These are phyloP conservation scores for Penicillium chermesinum DNA, from an alignment of 495 filamentous ascomycete species.

Conservation along the genomic window DNA sequence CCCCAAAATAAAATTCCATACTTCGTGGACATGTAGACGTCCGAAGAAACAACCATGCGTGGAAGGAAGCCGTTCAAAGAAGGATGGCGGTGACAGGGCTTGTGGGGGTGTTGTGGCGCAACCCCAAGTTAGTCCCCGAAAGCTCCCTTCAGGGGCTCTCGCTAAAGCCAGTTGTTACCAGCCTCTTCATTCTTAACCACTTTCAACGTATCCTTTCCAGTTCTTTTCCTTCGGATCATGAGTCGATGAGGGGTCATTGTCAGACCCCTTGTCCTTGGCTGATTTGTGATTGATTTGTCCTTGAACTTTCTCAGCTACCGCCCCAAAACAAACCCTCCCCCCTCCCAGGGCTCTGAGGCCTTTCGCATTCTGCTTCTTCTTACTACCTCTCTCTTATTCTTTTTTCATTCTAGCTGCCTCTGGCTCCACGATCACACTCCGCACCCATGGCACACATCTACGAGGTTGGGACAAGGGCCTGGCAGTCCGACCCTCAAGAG, in stretches of 20 bases:
- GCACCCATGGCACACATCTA: conserved; percentile 84
- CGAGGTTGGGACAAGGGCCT: conserved; percentile 95
- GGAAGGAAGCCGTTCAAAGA: background rate
- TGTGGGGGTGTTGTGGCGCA: conserved; percentile 37
- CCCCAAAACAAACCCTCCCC: conserved; percentile 1
- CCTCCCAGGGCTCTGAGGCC: conserved; percentile 2
- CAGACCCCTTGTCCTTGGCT: conserved; percentile 30
- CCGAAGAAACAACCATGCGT: background rate
- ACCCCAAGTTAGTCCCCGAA: conserved; percentile 29
- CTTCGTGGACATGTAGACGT: no score
- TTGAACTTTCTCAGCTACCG: background rate
- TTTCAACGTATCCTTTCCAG: background rate
- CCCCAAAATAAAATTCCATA: no score
- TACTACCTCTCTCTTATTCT: background rate
- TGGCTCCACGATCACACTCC: background rate
- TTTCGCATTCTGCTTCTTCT: background rate
- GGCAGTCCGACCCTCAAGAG: conserved; percentile 93
- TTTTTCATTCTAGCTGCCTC: background rate
- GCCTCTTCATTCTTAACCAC: conserved; percentile 15
- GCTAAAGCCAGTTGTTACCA: conserved; percentile 31
- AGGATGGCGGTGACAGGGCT: conserved; percentile 28
- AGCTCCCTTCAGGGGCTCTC: conserved; percentile 40
- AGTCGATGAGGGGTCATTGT: conserved; percentile 27
- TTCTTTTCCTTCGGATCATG: conserved; percentile 22
- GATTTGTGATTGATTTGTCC: conserved; percentile 16